Base-by-base conservation (phyloP, 306 rosid genomes). In the Vigna hirtella region DNA sequence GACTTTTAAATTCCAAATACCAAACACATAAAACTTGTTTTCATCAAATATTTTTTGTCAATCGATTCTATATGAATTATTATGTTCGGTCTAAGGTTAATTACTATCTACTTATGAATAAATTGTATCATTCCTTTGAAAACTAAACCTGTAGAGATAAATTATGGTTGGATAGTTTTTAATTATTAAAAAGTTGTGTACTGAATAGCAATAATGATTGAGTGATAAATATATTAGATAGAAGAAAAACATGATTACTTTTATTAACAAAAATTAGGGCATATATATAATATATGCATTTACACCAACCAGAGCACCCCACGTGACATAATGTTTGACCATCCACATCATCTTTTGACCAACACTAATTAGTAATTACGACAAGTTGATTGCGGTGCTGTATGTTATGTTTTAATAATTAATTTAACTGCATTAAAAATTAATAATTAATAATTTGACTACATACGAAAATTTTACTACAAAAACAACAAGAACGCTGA, bases 301-400 rank as follows among this genome's bases (percentile, higher is more conserved):
- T 82, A 66, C 69, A 79, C 88, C 82, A 78, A 73, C 77, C 22
- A 76, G 77, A 85, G 83, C 82, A 89, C 22, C 77, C 73, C 96
- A 90, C 86, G 87, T 88, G 92, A 87, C 81, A 62, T 72, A 70
- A 73, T 72, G 74, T 83, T 87, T 90, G 96, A 90, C 92, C 87
- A 81, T 81, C 85, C 72, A 65, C 82, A 16, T 75, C 66, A 77
- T 75, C 66, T 57, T 84, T 91, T 84, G 90, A 88, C 88, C 85
- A 81, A 59, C 50, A 82, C 62, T 69, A 76, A 59, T 59, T 59
- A 26, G 40, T 58, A 2, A 68, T 77, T 40, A 36, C 3, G 2
- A 14, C 61, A 34, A 22, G 57, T 81, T 55, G 47, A 66, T 56
- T 66, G 65, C 40, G 10, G 50, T 65, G 51, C 1, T 20, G 34